These are phyloP conservation scores for Cornus kousa DNA, from an alignment of 148 eudicot genomes.

Conservation along the genomic window DNA sequence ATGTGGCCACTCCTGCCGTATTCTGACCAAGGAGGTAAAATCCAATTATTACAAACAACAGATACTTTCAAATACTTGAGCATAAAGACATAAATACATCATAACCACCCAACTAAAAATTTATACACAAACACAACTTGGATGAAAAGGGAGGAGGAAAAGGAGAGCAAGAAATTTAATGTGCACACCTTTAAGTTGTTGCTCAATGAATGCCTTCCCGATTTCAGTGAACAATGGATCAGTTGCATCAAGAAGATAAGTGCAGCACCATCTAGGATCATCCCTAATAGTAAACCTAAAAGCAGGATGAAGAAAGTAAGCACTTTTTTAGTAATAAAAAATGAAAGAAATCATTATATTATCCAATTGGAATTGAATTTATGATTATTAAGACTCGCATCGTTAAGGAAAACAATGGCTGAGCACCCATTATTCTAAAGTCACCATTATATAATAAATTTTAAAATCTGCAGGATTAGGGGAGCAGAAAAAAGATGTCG, in stretches of 20 bases:
- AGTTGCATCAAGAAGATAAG: slow-evolving; percentile 57
- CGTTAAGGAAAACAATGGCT: too few relatives aligned
- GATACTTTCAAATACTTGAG: background rate
- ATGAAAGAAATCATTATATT: background rate
- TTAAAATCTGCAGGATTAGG: too few relatives aligned
- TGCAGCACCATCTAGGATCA: slow-evolving; percentile 53
- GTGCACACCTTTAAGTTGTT: slow-evolving; percentile 39
- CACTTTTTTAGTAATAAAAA: background rate
- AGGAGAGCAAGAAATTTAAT: background rate
- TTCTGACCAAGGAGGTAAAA: slow-evolving; percentile 26
- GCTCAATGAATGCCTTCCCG: slow-evolving; percentile 43
- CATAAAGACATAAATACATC: background rate
- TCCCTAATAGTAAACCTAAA: slow-evolving; percentile 43
- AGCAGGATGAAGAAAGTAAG: background rate
- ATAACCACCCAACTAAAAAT: too few relatives aligned
- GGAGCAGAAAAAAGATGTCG: too few relatives aligned
- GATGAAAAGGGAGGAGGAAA: background rate
- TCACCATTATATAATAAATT: too few relatives aligned
- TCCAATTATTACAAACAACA: slow-evolving; percentile 11
- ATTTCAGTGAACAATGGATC: slow-evolving; percentile 52
- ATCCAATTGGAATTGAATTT: too few relatives aligned
- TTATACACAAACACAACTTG: too few relatives aligned
- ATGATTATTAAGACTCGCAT: too few relatives aligned
- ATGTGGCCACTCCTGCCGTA: slow-evolving; percentile 54
- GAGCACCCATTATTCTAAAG: too few relatives aligned